Evolutionary conservation across 495 filamentous ascomycete genomes (phyloP).

Genomic region (Trichoderma virens): DNA sequence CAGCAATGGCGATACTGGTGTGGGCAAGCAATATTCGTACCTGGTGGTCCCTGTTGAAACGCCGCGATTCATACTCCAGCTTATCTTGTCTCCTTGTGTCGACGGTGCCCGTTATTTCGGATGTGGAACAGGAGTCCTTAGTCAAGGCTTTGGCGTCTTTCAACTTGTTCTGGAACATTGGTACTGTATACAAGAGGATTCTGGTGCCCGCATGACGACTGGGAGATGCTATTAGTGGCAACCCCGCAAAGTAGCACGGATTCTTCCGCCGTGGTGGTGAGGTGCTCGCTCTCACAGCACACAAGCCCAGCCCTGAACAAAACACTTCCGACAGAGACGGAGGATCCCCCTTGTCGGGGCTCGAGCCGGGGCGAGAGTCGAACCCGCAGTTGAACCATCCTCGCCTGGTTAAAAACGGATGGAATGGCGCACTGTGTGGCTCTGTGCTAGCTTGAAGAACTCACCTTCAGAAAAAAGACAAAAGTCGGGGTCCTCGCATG

Average conservation of each 20-base stretch:
- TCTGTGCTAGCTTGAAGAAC: neutral
- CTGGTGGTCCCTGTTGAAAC: too few species aligned
- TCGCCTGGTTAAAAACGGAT: constrained; percentile 4
- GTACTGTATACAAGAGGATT: neutral
- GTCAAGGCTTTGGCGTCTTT: neutral
- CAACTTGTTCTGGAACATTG: neutral
- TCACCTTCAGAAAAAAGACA: neutral
- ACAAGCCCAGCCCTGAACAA: neutral
- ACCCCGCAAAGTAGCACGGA: neutral
- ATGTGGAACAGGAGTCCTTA: neutral
- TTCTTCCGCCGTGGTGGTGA: constrained; percentile 1
- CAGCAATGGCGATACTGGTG: too few species aligned
- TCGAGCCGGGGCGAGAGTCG: neutral
- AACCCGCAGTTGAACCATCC: neutral
- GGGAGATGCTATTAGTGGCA: neutral
- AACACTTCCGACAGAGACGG: neutral
- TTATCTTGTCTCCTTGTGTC: neutral
- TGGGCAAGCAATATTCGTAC: too few species aligned
- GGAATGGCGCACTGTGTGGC: neutral
- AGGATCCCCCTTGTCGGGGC: neutral
- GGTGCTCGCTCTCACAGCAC: neutral
- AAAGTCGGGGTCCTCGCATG: constrained; percentile 6
- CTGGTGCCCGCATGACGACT: neutral
- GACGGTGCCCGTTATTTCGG: neutral
- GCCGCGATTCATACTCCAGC: too few species aligned